Percentiles rank a stretch among this genome's conserved stretches.
Conservation (phyloP, 202 grass and related monocot species). For the Panicum virgatum region DNA sequence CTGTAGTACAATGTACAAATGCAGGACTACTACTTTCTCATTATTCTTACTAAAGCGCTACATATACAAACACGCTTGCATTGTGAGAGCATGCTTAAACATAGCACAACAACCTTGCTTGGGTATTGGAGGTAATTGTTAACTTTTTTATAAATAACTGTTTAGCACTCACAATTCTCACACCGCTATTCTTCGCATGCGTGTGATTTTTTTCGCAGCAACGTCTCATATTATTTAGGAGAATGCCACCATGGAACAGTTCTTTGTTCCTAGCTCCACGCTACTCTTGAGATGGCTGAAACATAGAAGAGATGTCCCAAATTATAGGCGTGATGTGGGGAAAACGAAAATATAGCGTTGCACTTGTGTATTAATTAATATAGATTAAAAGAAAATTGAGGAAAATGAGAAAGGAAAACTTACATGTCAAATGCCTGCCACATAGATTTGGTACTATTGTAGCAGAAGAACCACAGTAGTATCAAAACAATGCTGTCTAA, state of each 20-base stretch:
- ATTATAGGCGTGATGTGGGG: background rate
- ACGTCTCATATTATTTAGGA: background rate
- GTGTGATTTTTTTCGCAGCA: no score
- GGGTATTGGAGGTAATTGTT: background rate
- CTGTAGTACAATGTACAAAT: background rate
- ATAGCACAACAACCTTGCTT: background rate
- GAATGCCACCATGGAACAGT: background rate
- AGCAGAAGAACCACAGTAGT: constrained; percentile 30
- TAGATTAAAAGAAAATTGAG: background rate
- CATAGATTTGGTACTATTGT: background rate
- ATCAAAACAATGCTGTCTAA: constrained; percentile 12
- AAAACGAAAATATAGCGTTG: no score
- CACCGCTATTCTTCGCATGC: background rate
- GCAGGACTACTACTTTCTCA: no score
- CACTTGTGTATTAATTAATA: background rate
- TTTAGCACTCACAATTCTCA: background rate
- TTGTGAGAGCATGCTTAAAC: background rate
- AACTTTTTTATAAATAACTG: background rate
- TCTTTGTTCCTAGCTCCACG: background rate
- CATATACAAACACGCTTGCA: background rate
- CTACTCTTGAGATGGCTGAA: constrained; percentile 15
- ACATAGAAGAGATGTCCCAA: background rate
- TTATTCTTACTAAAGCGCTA: background rate
- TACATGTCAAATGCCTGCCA: constrained; percentile 32
- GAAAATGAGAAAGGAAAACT: background rate